Evolutionary conservation across 345 rosid genomes (phyloP).

Genomic region (Gossypium australe): DNA sequence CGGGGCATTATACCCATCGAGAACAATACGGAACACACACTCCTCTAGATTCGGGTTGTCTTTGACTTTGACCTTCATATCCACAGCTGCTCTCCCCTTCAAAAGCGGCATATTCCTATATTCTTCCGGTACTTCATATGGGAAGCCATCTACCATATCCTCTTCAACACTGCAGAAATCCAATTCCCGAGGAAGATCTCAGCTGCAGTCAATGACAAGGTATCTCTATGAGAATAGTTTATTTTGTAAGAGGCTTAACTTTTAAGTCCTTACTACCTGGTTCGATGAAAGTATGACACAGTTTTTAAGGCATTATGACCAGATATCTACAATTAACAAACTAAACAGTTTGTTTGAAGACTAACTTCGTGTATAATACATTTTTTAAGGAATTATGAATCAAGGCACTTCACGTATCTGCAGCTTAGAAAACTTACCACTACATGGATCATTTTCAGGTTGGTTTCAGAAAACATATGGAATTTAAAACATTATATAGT

Average conservation of each 20-base stretch:
- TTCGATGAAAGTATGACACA: not conserved
- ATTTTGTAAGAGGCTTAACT: conserved; percentile 30
- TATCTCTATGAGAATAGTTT: conserved; percentile 59
- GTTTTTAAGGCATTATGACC: not conserved
- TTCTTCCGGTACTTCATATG: conserved; percentile 87
- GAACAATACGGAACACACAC: conserved; percentile 78
- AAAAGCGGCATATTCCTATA: conserved; percentile 76
- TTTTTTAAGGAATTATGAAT: too few species aligned
- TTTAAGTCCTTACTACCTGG: conserved; percentile 25
- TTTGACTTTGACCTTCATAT: conserved; percentile 97
- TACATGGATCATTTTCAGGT: not conserved
- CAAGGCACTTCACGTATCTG: not conserved
- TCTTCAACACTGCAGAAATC: conserved; percentile 99
- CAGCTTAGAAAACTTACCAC: not conserved
- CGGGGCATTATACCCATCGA: conserved; percentile 96
- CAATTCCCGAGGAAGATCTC: conserved; percentile 99
- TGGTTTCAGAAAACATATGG: not conserved
- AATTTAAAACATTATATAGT: not conserved
- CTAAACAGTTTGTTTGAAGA: too few species aligned
- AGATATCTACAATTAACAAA: not conserved
- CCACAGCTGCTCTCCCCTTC: conserved; percentile 93
- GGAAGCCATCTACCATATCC: conserved; percentile 98
- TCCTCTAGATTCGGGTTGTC: conserved; percentile 89
- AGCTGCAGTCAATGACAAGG: conserved; percentile 99
- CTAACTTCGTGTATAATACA: too few species aligned